These are phyloP conservation scores for Liquidambar formosana DNA, from an alignment of 164 flowering plant species.

Conservation along the genomic window DNA sequence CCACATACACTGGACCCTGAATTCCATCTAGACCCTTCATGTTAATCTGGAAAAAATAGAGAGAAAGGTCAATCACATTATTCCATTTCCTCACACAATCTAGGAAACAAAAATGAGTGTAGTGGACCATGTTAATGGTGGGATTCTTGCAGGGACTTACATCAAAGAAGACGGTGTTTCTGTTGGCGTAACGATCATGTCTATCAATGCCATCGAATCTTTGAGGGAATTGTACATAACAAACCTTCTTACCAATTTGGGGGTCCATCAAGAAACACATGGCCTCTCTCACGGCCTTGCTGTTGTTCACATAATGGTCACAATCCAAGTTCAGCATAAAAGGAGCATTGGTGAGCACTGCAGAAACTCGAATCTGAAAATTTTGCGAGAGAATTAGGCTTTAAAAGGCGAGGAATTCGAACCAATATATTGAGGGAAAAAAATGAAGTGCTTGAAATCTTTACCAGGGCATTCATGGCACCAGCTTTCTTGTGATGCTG, in stretches of 20 bases:
- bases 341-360: conserved; percentile 95
- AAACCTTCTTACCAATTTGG: conserved; percentile 77
- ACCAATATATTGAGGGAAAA: too few species aligned
- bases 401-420: background rate
- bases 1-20: conserved; percentile 96
- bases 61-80: background rate
- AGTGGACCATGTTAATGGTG: background rate
- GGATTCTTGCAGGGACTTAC: conserved; percentile 45
- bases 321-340: conserved; percentile 97
- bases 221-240: conserved; percentile 96
- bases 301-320: conserved; percentile 92
- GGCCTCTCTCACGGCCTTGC: conserved; percentile 90
- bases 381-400: background rate
- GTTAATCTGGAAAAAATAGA: conserved; percentile 71
- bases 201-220: conserved; percentile 93
- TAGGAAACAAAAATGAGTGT: background rate
- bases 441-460: background rate
- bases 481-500: conserved; percentile 97
- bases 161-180: conserved; percentile 97
- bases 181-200: conserved; percentile 88
- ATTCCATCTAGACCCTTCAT: conserved; percentile 97
- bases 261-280: conserved; percentile 99
- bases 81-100: background rate
- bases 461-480: conserved; percentile 98
- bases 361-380: conserved; percentile 87